phyloP scores from a whole-genome alignment of 2,329 filamentous ascomycete genomes.

The Gnomoniopsis smithogilvyi region DNA sequence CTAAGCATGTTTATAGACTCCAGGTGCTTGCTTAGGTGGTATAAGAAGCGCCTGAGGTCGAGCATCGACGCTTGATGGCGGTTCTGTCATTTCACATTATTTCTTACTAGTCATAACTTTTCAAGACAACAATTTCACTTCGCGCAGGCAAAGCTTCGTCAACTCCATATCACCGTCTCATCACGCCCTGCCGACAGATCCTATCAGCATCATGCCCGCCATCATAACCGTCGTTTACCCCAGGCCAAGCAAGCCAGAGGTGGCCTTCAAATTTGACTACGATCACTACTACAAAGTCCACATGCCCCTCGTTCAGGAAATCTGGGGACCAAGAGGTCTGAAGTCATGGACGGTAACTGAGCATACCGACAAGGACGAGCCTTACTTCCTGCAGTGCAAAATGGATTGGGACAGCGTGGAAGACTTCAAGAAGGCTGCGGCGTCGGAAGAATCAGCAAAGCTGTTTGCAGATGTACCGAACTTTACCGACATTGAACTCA shows the following conservation, averaged over 20 bases:
- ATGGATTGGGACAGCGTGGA: not conserved
- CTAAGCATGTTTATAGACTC: too few relatives aligned
- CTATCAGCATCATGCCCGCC: not conserved
- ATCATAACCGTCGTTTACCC: not conserved
- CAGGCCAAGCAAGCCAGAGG: not conserved
- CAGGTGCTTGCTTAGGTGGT: too few relatives aligned
- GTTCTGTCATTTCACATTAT: too few relatives aligned
- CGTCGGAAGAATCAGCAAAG: not conserved
- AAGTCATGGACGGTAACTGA: not conserved
- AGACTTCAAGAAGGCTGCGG: not conserved
- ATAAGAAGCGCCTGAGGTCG: too few relatives aligned
- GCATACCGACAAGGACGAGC: not conserved
- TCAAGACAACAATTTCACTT: too few relatives aligned
- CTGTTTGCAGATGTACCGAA: not conserved
- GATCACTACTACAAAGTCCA: not conserved
- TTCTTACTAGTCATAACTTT: too few relatives aligned
- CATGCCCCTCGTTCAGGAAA: not conserved
- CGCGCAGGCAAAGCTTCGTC: too few relatives aligned
- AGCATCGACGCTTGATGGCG: too few relatives aligned
- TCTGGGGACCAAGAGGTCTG: not conserved
- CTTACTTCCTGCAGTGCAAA: not conserved
- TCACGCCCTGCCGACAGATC: too few relatives aligned
- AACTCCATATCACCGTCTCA: too few relatives aligned
- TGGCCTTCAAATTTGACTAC: not conserved
- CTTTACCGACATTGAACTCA: not conserved